Conservation (phyloP, 371 early-diverging fungal genomes). For the Mortierella sp. region DNA sequence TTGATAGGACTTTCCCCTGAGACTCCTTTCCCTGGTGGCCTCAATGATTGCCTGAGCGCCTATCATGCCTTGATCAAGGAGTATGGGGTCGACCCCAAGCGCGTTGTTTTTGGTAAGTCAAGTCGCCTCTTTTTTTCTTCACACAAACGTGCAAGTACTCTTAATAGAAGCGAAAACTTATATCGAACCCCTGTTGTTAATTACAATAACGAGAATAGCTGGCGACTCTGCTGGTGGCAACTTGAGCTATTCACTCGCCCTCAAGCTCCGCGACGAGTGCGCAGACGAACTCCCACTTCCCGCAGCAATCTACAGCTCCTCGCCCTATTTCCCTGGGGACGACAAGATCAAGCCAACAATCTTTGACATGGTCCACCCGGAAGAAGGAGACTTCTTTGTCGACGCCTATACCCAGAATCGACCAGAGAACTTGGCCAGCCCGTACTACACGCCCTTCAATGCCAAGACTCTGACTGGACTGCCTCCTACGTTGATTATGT, state of each 20-base stretch:
- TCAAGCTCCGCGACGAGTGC: constrained; percentile 22
- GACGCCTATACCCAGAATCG: constrained; percentile 5
- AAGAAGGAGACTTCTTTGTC: neutral
- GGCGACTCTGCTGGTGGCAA: constrained; percentile 39
- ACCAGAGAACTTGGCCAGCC: constrained; percentile 5
- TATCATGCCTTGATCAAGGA: constrained; percentile 55
- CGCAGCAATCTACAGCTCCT: neutral
- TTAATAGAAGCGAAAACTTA: too few species aligned
- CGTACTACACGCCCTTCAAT: constrained; percentile 14
- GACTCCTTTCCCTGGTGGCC: constrained; percentile 42
- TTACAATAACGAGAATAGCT: neutral
- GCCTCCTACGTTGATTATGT: constrained; percentile 13
- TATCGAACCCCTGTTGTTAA: neutral
- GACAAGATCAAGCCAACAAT: neutral
- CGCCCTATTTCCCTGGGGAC: neutral
- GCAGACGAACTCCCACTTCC: constrained; percentile 8
- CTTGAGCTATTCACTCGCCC: neutral
- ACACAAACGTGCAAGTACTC: too few species aligned
- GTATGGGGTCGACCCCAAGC: constrained; percentile 39
- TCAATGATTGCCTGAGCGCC: constrained; percentile 50
- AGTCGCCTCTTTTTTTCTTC: neutral
- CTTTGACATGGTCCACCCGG: neutral
- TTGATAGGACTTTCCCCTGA: constrained; percentile 42
- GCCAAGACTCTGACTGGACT: neutral
- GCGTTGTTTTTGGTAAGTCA: constrained; percentile 51